These are phyloP conservation scores for Croton setiger DNA, from an alignment of 441 rosid genomes.

Conservation along the genomic window DNA sequence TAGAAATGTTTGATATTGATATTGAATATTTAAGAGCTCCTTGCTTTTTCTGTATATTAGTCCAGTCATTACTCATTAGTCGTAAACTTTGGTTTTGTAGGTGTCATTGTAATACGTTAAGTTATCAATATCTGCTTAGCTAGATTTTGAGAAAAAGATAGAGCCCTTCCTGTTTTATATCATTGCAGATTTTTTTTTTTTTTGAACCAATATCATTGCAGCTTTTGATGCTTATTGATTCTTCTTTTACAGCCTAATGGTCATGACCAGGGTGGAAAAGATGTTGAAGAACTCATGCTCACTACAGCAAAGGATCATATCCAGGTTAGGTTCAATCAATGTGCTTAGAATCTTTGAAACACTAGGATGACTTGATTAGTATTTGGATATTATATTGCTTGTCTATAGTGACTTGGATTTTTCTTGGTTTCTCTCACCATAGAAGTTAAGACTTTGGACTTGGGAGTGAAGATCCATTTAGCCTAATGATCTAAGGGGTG, in stretches of 20 bases:
- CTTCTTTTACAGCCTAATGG: conserved; percentile 63
- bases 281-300: conserved; percentile 67
- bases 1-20: neutral
- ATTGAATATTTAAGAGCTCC: neutral
- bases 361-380: neutral
- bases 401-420: neutral
- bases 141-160: neutral
- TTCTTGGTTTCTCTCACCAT: neutral
- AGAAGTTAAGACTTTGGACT: neutral
- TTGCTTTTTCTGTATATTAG: neutral
- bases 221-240: conserved; percentile 8
- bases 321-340: conserved; percentile 45
- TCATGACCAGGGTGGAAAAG: conserved; percentile 82
- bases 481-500: neutral
- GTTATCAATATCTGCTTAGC: neutral
- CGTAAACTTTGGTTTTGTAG: neutral
- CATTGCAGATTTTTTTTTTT: neutral
- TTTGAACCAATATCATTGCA: neutral
- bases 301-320: conserved; percentile 82
- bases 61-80: neutral
- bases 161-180: neutral
- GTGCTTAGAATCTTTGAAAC: conserved; percentile 8
- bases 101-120: neutral
- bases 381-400: neutral
- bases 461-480: neutral